phyloP scores from a whole-genome alignment of 2,329 filamentous ascomycete species.

The Thielaviopsis ethacetica region DNA sequence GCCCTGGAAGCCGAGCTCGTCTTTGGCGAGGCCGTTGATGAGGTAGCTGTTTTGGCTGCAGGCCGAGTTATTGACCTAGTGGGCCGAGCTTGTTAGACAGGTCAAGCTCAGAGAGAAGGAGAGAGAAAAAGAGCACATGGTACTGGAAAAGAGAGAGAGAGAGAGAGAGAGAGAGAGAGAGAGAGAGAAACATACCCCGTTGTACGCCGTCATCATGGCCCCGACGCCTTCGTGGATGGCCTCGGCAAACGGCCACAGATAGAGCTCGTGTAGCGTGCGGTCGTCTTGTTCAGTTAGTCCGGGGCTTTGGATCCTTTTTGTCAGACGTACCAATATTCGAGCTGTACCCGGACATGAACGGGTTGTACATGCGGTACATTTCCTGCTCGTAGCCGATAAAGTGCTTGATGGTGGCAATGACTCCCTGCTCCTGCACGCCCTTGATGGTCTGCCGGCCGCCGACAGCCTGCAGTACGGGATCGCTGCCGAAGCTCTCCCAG shows the following conservation, averaged over 20 bases:
- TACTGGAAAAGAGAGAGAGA: no score
- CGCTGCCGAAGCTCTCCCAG: constrained; percentile 60
- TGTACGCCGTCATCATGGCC: constrained; percentile 77
- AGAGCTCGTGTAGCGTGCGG: constrained; percentile 56
- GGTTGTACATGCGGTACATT: constrained; percentile 47
- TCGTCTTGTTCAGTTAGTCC: constrained; percentile 31
- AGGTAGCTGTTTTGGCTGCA: constrained; percentile 54
- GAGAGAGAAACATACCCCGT: constrained; percentile 27
- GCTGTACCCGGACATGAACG: constrained; percentile 37
- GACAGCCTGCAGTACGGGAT: constrained; percentile 59
- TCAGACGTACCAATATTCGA: constrained; percentile 61
- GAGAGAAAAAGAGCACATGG: not conserved
- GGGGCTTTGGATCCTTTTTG: no score
- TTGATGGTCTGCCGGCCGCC: constrained; percentile 64
- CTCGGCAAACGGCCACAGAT: constrained; percentile 75
- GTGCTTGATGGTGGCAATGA: constrained; percentile 41
- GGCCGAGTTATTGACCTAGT: constrained; percentile 46
- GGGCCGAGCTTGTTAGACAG: not conserved
- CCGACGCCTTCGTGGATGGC: constrained; percentile 67
- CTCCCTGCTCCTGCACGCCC: constrained; percentile 44
- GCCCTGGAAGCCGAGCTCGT: constrained; percentile 75
- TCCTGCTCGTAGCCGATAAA: constrained; percentile 41
- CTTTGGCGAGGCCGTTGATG: constrained; percentile 67
- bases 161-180: no score
- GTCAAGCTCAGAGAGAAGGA: not conserved